Base-by-base conservation (phyloP, 148 eudicot species). In the Chenopodium berlandieri region DNA sequence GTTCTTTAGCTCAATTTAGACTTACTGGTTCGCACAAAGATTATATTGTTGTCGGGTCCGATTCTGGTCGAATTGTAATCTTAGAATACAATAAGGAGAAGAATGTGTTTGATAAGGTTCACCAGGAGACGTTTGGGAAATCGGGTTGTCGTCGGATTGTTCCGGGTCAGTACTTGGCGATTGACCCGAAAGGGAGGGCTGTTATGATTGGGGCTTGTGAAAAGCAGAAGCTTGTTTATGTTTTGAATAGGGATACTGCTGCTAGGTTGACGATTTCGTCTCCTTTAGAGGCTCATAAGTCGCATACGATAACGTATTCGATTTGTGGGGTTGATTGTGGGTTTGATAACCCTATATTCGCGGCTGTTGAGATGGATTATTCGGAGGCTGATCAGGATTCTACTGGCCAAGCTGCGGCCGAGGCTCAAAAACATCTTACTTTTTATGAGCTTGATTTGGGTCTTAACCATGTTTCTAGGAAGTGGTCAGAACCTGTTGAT, bases 401-500 rank as follows among this genome's bases (percentile, higher is more conserved):
- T 0, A 92, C 98, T n/a, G 99, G 99, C 0, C 90, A 89, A 44
- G 93, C 98, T 9, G 94, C 95, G 0, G 73, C 72, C 17, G 99
- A 96, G 83, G 98, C 99, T 1, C 99, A 96, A 86, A 94, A 96
- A 70, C 94, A 90, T 30, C 78, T 96, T 54, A 96, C 99, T 0
- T 96, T 96, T 81, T 96, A 96, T 80, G 99, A 96, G 86, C 93
- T 96, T 64, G 99, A 96, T 91, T 82, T 96, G 44, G 99, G 99
- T 75, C 88, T 96, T 68, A 96, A 96, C 77, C 99, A 96, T 88
- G 99, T 96, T n/a, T 91, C 97, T 13, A 94, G 99, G 89, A 96
- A 96, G 75, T 96, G 99, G 99, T 91, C 98, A 2, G 97, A 94
- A 58, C 93, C 90, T 60, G 97, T 96, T 76, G 98, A 96, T 88